These are phyloP conservation scores for Geotrichum macrosporum DNA, from an alignment of 1,139 yeast genomes.

Conservation along the genomic window DNA sequence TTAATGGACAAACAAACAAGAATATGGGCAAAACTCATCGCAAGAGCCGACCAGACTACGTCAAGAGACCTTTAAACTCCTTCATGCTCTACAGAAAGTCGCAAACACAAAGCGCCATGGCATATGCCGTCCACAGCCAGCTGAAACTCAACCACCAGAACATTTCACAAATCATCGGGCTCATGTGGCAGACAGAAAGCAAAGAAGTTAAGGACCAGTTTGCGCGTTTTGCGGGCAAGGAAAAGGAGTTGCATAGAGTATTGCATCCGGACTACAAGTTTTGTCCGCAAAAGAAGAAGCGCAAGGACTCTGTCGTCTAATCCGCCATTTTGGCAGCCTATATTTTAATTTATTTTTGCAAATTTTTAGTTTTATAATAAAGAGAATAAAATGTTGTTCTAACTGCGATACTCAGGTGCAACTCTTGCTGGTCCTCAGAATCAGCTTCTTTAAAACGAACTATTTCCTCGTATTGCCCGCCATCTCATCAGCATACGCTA, in stretches of 20 bases:
- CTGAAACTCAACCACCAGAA: conserved; percentile 42
- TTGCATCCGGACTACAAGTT: conserved; percentile 47
- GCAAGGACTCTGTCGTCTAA: conserved; percentile 19
- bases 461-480: too few relatives aligned
- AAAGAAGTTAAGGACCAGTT: conserved; percentile 40
- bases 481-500: too few relatives aligned
- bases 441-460: too few relatives aligned
- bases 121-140: conserved; percentile 40
- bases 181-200: conserved; percentile 47
- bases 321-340: too few relatives aligned
- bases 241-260: conserved; percentile 42
- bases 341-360: too few relatives aligned
- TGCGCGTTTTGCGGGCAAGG: conserved; percentile 40
- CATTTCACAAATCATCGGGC: conserved; percentile 44
- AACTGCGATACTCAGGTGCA: too few relatives aligned
- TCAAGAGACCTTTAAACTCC: conserved; percentile 49
- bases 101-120: conserved; percentile 44
- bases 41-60: conserved; percentile 31
- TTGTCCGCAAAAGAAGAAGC: conserved; percentile 40
- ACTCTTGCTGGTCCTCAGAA: too few relatives aligned
- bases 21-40: conserved; percentile 23
- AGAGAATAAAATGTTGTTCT: too few relatives aligned
- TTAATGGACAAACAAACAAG: conserved; percentile 7
- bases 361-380: too few relatives aligned
- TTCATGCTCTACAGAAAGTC: conserved; percentile 48